Base-by-base conservation (phyloP, 2,329 filamentous ascomycete genomes). In the Phialophora tarda region DNA sequence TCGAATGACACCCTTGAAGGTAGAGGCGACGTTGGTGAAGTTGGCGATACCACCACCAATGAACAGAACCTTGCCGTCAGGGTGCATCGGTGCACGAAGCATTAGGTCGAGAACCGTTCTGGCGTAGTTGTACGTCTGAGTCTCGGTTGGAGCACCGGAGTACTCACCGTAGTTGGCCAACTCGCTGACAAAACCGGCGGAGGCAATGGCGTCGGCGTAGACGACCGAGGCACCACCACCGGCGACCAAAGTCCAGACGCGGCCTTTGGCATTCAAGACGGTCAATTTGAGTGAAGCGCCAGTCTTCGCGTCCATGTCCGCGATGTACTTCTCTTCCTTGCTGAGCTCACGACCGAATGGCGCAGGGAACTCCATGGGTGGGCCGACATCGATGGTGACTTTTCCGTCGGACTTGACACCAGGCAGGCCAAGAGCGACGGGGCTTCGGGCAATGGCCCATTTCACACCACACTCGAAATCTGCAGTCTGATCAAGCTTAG, bases 41-140 rank as follows among this genome's bases (percentile, higher is more conserved):
- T 99, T 99, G 86, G 95, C 95, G 87, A 99, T 99, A 87, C 95
- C 95, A 84, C 95, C 95, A 81, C 95, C 95, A 74, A 99, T 98
- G 88, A 99, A 99, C 72, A 99, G 90, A 62, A 99, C 92, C 88
- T 98, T 99, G 85, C 95, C 95, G 77, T 97, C 90, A 69, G 91
- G 87, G 81, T 88, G 85, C 78, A 88, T 81, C 66, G 95, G 94
- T 63, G 94, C 90, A 74, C 95, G 92, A 74, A 99, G 91, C 92
- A 99, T 96, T 71, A 99, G 89, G 80, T 99, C 95, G 71, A 99
- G 86, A 71, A 99, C 92, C 32, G 95, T 99, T 77, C 91, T 91
- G 77, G 95, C 93, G 83, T 99, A 99, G 89, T 98, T 93, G 89
- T 92, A 99, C 69, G 95, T 98, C 84, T 99, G 95, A 54, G 93